phyloP scores from a whole-genome alignment of 257 asterid genomes.

The Marsdenia floribunda region DNA sequence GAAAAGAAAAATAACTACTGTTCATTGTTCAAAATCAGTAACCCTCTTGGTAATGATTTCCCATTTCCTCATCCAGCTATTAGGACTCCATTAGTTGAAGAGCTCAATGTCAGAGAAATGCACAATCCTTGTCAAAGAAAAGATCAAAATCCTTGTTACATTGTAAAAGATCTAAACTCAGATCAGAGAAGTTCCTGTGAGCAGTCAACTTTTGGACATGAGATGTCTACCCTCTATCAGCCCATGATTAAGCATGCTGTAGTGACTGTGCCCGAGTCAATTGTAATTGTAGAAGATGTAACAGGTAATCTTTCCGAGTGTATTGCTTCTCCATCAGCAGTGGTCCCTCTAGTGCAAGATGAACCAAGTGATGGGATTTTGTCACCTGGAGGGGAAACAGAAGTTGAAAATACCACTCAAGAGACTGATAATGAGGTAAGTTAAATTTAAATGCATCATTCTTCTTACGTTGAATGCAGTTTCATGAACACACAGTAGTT shows the following conservation, averaged over 20 bases:
- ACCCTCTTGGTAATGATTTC: conserved; percentile 15
- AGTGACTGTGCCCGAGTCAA: conserved; percentile 19
- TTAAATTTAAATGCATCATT: conserved; percentile 11
- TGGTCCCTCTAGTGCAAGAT: conserved; percentile 29
- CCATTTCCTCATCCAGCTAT: conserved; percentile 19
- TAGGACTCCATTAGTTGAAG: conserved; percentile 5
- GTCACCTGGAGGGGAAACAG: conserved; percentile 45
- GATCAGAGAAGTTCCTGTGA: conserved; percentile 14
- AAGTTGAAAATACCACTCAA: conserved; percentile 28
- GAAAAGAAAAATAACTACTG: conserved; percentile 24
- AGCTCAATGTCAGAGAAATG: conserved; percentile 7
- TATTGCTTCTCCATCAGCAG: conserved; percentile 23
- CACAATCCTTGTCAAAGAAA: conserved; percentile 6
- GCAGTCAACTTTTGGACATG: conserved; percentile 19
- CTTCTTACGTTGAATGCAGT: conserved; percentile 8
- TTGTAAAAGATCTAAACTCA: conserved; percentile 11
- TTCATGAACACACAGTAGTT: conserved; percentile 12
- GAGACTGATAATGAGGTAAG: conserved; percentile 49
- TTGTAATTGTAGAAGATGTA: conserved; percentile 45
- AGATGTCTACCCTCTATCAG: conserved; percentile 20
- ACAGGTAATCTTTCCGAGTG: conserved; percentile 30
- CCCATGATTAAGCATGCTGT: conserved; percentile 22
- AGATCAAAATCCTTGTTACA: conserved; percentile 14
- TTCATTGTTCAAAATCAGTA: conserved; percentile 12
- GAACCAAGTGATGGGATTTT: conserved; percentile 36